Conservation (phyloP, 768 basidiomycete species). For the Cystofilobasidium macerans region DNA sequence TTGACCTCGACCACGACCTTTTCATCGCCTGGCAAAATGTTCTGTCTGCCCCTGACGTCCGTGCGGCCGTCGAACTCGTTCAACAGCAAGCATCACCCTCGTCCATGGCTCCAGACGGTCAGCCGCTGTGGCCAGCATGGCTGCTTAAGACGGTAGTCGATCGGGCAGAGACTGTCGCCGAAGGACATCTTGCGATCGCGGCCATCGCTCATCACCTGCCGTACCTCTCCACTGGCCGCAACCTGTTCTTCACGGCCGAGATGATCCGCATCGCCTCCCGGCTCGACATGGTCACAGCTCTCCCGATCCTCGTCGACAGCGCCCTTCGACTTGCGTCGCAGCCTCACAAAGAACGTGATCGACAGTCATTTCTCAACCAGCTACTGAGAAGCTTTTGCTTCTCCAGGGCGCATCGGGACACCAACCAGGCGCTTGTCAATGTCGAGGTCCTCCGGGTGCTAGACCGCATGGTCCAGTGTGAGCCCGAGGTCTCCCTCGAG, state of each 20-base stretch:
- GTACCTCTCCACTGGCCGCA: not conserved
- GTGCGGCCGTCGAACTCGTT: not conserved
- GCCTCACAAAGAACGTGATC: no score
- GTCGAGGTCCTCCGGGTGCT: not conserved
- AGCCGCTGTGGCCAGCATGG: constrained; percentile 19
- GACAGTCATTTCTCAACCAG: not conserved
- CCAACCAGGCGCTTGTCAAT: not conserved
- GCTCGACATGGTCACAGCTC: not conserved
- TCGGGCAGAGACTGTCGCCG: not conserved
- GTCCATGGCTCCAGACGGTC: not conserved
- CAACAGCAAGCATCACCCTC: not conserved
- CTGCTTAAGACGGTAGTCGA: not conserved
- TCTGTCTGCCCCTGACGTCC: not conserved
- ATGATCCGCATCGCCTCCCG: not conserved
- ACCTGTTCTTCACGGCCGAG: not conserved
- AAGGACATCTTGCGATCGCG: constrained; percentile 9
- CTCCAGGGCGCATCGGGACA: not conserved
- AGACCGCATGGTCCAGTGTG: not conserved
- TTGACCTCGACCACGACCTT: not conserved
- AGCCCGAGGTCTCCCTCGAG: not conserved
- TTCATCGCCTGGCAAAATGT: constrained; percentile 16
- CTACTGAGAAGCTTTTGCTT: not conserved
- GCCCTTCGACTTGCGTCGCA: not conserved
- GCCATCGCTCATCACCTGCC: constrained; percentile 15
- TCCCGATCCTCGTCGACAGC: constrained; percentile 5